Evolutionary conservation across 108 stramenopile genomes (phyloP).

Genomic region (Skeletonema grethae): DNA sequence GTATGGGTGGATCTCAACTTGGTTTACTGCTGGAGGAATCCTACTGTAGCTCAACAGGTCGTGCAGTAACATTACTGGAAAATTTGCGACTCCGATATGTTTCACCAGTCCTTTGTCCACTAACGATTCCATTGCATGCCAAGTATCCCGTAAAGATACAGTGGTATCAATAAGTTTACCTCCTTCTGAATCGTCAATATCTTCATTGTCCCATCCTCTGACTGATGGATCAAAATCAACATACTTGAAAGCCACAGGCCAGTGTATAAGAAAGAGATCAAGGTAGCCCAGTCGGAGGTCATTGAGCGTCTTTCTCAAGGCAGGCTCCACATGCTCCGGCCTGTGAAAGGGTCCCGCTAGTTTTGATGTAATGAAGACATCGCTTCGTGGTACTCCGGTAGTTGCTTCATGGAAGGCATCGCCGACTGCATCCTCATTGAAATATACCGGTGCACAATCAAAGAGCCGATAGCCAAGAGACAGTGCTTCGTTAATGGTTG

Average conservation of each 20-base stretch:
- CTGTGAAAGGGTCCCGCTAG: conserved; percentile 83
- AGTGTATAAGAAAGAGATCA: conserved; percentile 90
- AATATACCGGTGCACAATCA: conserved; percentile 80
- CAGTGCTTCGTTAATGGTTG: conserved; percentile 50
- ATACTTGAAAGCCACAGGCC: conserved; percentile 83
- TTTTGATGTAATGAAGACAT: conserved; percentile 87
- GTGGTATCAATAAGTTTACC: conserved; percentile 66
- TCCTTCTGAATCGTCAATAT: conserved; percentile 76
- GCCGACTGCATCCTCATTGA: conserved; percentile 74
- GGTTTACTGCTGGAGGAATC: conserved; percentile 80
- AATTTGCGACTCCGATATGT: conserved; percentile 88
- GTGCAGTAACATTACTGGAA: conserved; percentile 74
- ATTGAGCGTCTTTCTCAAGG: conserved; percentile 68
- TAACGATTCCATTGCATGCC: conserved; percentile 78
- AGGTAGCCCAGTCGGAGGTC: conserved; percentile 87
- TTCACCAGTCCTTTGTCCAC: conserved; percentile 71
- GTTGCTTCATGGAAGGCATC: conserved; percentile 60
- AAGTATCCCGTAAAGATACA: conserved; percentile 52
- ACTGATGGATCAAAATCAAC: conserved; percentile 64
- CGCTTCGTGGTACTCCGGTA: conserved; percentile 50
- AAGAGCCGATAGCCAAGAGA: conserved; percentile 64
- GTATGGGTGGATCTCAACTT: conserved; percentile 91
- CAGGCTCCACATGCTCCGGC: conserved; percentile 70
- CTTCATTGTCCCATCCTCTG: conserved; percentile 79
- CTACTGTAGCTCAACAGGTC: conserved; percentile 66